Evolutionary conservation across 2,329 filamentous ascomycete genomes (phyloP).

Genomic region (Apiospora rasikravindrae): DNA sequence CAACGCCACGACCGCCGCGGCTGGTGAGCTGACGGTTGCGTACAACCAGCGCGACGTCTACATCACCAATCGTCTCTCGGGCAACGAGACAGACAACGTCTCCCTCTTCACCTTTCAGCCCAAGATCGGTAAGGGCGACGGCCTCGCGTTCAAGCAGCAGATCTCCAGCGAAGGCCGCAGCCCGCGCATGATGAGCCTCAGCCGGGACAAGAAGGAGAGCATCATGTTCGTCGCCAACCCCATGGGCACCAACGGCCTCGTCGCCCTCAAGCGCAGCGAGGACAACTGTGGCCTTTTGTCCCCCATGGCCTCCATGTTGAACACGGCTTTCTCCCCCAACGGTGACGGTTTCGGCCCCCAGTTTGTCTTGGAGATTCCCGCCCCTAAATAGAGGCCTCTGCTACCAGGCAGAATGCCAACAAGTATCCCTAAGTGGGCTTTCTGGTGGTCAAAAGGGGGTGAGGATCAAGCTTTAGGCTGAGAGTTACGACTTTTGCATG

Average conservation of each 20-base stretch:
- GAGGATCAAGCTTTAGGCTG: background rate
- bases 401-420: background rate
- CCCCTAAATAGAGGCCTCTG: background rate
- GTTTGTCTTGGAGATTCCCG: slow-evolving; percentile 34
- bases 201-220: slow-evolving; percentile 36
- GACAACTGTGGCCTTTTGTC: slow-evolving; percentile 28
- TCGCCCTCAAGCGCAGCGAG: slow-evolving; percentile 42
- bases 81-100: slow-evolving; percentile 52
- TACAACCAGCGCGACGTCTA: slow-evolving; percentile 52
- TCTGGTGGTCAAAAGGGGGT: background rate
- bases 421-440: background rate
- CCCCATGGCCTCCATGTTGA: slow-evolving; percentile 28
- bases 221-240: slow-evolving; percentile 55
- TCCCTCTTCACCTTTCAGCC: slow-evolving; percentile 47
- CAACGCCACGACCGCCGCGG: slow-evolving; percentile 45
- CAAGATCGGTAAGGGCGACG: slow-evolving; percentile 25
- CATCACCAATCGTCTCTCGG: slow-evolving; percentile 56
- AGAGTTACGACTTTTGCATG: slow-evolving; percentile 1
- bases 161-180: slow-evolving; percentile 34
- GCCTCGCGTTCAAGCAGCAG: slow-evolving; percentile 30
- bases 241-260: slow-evolving; percentile 45
- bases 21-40: slow-evolving; percentile 51
- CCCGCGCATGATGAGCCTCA: slow-evolving; percentile 55
- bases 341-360: slow-evolving; percentile 33
- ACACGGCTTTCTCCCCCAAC: slow-evolving; percentile 26